phyloP scores from a whole-genome alignment of 2,329 filamentous ascomycete genomes.

The Pseudogymnoascus sp. region DNA sequence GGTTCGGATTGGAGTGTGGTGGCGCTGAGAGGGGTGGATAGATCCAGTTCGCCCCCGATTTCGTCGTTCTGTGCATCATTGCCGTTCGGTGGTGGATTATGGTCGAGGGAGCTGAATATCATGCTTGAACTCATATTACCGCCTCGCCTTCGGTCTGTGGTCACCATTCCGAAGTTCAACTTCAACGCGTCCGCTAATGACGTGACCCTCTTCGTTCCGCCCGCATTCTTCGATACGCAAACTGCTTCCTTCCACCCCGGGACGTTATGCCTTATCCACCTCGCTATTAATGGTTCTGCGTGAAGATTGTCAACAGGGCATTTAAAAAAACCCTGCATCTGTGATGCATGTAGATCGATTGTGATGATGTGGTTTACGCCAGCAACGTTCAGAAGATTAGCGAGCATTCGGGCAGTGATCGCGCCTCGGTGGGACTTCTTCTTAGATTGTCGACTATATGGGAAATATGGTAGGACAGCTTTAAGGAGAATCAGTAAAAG shows the following conservation, averaged over 20 bases:
- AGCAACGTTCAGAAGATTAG: conserved; percentile 85
- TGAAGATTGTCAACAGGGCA: conserved; percentile 96
- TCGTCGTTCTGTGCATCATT: not conserved
- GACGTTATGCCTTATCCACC: conserved; percentile 89
- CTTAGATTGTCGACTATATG: conserved; percentile 98
- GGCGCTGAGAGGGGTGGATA: not conserved
- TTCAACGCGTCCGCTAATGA: conserved; percentile 92
- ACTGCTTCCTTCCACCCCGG: conserved; percentile 83
- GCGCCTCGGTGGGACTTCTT: conserved; percentile 96
- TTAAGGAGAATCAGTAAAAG: conserved; percentile 19
- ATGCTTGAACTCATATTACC: conserved; percentile 67
- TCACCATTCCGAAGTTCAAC: conserved; percentile 95
- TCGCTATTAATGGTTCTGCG: conserved; percentile 87
- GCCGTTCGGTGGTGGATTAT: not conserved
- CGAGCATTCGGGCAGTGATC: conserved; percentile 94
- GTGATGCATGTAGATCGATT: conserved; percentile 90
- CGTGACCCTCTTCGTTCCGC: conserved; percentile 93
- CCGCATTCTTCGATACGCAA: conserved; percentile 95
- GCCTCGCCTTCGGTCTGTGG: conserved; percentile 64
- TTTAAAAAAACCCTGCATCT: conserved; percentile 99
- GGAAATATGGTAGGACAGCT: conserved; percentile 91
- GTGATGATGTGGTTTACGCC: conserved; percentile 97
- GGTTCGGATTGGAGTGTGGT: not conserved
- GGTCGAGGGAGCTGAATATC: conserved; percentile 35
- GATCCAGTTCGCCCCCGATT: not conserved